A percentile compares a stretch with the other conserved stretches of the same genome.
phyloP scores from a whole-genome alignment of 2,329 filamentous ascomycete species.

The Delphinella strobiligena region DNA sequence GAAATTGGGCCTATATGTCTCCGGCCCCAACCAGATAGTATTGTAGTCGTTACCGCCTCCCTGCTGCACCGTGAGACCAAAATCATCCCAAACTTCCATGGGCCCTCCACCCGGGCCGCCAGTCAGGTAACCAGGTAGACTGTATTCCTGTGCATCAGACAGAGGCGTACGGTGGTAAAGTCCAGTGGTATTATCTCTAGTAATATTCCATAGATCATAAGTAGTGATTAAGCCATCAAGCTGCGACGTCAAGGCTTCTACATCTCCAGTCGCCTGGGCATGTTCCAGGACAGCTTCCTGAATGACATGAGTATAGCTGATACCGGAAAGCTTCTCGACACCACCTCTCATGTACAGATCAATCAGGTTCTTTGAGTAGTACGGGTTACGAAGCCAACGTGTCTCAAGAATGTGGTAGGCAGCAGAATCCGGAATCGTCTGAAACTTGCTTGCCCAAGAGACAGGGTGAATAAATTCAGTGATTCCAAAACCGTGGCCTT shows the following conservation, averaged over 20 bases:
- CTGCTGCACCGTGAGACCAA: conserved; percentile 11
- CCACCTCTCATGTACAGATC: conserved; percentile 26
- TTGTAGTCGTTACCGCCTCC: conserved; percentile 16
- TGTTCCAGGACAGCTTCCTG: conserved; percentile 23
- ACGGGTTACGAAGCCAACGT: conserved; percentile 29
- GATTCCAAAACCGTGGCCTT: conserved; percentile 29
- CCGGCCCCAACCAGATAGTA: conserved; percentile 24
- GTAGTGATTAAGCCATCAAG: conserved; percentile 29
- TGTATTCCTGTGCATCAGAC: conserved; percentile 32
- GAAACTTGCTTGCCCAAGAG: conserved; percentile 18
- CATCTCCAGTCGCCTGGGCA: conserved; percentile 28
- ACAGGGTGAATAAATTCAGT: conserved; percentile 34
- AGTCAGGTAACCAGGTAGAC: conserved; percentile 27
- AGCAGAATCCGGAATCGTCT: conserved; percentile 16
- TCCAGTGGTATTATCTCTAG: conserved; percentile 23
- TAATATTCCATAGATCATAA: conserved; percentile 29
- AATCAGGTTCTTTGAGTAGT: conserved; percentile 29
- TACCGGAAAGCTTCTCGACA: conserved; percentile 21
- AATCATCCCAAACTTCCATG: conserved; percentile 14
- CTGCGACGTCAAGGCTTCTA: conserved; percentile 24
- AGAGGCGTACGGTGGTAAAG: conserved; percentile 33
- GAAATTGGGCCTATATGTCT: conserved; percentile 31
- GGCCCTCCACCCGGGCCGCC: conserved; percentile 14
- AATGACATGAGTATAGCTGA: conserved; percentile 27
- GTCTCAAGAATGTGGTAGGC: conserved; percentile 16